These are phyloP conservation scores for Acer saccharum DNA, from an alignment of 345 rosid species.

Conservation along the genomic window DNA sequence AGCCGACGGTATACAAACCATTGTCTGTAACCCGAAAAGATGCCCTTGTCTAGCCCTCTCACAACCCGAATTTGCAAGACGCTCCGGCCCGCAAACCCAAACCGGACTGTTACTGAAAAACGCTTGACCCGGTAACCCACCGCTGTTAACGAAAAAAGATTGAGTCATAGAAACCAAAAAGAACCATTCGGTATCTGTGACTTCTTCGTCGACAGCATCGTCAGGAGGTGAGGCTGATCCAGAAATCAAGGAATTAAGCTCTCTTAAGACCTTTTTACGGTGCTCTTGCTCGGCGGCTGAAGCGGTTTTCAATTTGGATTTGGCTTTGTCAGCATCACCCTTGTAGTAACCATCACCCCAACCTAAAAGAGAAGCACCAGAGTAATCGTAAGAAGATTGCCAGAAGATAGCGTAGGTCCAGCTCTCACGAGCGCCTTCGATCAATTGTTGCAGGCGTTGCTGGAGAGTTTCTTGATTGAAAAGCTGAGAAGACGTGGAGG, in stretches of 20 bases:
- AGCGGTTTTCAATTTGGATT: conserved; percentile 34
- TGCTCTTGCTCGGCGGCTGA: conserved; percentile 76
- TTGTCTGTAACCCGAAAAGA: conserved; percentile 69
- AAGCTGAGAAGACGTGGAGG: conserved; percentile 28
- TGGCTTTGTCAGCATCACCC: conserved; percentile 74
- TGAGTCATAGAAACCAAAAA: conserved; percentile 91
- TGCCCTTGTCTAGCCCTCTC: conserved; percentile 78
- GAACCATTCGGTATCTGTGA: conserved; percentile 97
- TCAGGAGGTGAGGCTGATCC: conserved; percentile 53
- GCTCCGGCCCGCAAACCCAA: conserved; percentile 73
- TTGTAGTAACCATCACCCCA: conserved; percentile 98
- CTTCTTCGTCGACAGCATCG: conserved; percentile 82
- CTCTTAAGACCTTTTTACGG: conserved; percentile 72
- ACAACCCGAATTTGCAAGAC: conserved; percentile 58
- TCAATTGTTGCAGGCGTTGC: conserved; percentile 81
- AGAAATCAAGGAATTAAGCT: conserved; percentile 79
- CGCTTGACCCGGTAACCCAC: conserved; percentile 82
- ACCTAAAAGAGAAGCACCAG: conserved; percentile 57
- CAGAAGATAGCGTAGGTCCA: conserved; percentile 98
- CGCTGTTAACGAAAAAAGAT: conserved; percentile 55
- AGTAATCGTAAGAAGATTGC: conserved; percentile 81
- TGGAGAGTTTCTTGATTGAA: conserved; percentile 82
- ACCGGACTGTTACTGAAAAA: conserved; percentile 49
- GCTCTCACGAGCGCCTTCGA: conserved; percentile 65
- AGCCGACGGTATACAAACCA: conserved; percentile 76